Evolutionary conservation across 306 rosid genomes (phyloP), one percentile per base, ranked within the genome.

Genomic region (Citrullus amarus): DNA sequence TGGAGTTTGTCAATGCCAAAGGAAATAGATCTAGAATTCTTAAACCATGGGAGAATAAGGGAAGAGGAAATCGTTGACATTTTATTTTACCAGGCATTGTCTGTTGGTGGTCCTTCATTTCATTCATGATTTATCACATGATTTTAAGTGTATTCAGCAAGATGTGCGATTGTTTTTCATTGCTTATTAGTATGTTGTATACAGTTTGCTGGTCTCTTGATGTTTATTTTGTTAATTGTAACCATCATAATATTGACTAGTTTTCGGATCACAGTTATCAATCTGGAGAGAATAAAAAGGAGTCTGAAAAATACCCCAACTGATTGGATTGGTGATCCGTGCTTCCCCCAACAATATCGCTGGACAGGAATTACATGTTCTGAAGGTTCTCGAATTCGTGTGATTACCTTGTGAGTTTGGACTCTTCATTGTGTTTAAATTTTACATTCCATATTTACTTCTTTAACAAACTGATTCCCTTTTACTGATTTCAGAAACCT

Each of bases 311-410:
- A 90, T 79, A 85, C 88, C 83, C 99, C 97, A 66, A 79, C 71
- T 60, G 92, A 85, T 80, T 96, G 97, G 99, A 90, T 75, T 85
- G 99, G 98, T 14, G 98, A 96, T 86, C 99, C 99, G 51, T 92
- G 99, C 77, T 25, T 85, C 84, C 98, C 98, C 79, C 85, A 22
- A 22, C 81, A 80, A 69, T 96, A 92, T 80, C 85, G 94, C 32
- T 92, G 98, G 99, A 93, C 92, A 4, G 99, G 99, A 80, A 80
- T 96, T 86, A 81, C 89, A 34, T 96, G 99, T 81, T 89, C 98
- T 2, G 81, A 60, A 39, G 97, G 97, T 69, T 79, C 87, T 44
- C 86, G 83, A 59, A 83, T 85, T 80, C 96, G 99, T 48, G 89
- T 96, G 59, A 76, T 88, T 74, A 79, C 93, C 55, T 79, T 96